A percentile compares a stretch with the other conserved stretches of the same genome.
Conservation (phyloP, 345 rosid genomes). For the Limnanthes douglasii region DNA sequence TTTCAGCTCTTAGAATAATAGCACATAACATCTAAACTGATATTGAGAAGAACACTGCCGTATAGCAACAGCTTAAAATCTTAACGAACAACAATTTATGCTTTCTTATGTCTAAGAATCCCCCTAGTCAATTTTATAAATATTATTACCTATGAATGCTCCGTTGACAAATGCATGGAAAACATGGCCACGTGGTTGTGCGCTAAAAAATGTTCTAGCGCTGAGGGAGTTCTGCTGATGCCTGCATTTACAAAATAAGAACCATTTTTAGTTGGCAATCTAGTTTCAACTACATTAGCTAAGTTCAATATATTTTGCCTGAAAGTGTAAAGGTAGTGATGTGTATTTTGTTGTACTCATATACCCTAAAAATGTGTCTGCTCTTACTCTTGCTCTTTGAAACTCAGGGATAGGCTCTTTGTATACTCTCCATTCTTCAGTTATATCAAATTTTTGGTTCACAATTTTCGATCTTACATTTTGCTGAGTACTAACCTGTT, state of each 20-base stretch:
- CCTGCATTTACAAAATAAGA: no score
- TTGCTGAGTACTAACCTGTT: slow-evolving; percentile 37
- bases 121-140: no score
- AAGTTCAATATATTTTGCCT: slow-evolving; percentile 20
- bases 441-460: slow-evolving; percentile 20
- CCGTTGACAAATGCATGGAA: slow-evolving; percentile 63
- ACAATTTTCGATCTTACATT: slow-evolving; percentile 30
- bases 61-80: no score
- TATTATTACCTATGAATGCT: slow-evolving; percentile 33
- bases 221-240: no score
- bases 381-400: slow-evolving; percentile 26
- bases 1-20: no score
- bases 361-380: slow-evolving; percentile 50
- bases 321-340: slow-evolving; percentile 62
- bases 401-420: slow-evolving; percentile 37
- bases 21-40: no score
- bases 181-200: slow-evolving; percentile 43
- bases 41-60: no score
- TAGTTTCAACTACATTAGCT: no score
- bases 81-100: no score
- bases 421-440: slow-evolving; percentile 32
- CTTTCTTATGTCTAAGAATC: no score
- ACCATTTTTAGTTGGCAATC: no score
- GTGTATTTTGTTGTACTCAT: slow-evolving; percentile 49
- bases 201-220: slow-evolving; percentile 23